Conservation (phyloP, 345 rosid genomes). For the Garcia nutans region DNA sequence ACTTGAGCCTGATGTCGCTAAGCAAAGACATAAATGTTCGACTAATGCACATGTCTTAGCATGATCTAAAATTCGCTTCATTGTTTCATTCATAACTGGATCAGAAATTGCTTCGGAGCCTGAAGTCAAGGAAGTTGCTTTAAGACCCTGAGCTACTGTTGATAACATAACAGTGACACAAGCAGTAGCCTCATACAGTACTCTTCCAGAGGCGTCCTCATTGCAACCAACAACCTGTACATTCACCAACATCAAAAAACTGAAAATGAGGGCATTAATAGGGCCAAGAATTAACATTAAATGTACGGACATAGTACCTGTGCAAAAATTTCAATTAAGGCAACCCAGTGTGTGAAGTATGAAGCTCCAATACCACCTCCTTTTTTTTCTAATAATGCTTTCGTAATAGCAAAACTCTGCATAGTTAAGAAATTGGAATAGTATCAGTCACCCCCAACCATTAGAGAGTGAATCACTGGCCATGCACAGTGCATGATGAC, state of each 20-base stretch:
- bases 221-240: constrained; percentile 58
- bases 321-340: constrained; percentile 68
- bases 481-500: not conserved
- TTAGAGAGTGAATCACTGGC: not conserved
- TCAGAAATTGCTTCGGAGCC: constrained; percentile 45
- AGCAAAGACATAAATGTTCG: constrained; percentile 73
- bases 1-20: constrained; percentile 81
- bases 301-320: constrained; percentile 51
- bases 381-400: constrained; percentile 50
- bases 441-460: not conserved
- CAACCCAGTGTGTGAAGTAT: constrained; percentile 84
- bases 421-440: constrained; percentile 12
- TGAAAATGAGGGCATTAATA: constrained; percentile 1
- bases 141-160: constrained; percentile 56
- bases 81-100: constrained; percentile 39
- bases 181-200: constrained; percentile 64
- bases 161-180: constrained; percentile 64
- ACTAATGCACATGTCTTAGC: constrained; percentile 75
- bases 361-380: constrained; percentile 48
- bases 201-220: constrained; percentile 65
- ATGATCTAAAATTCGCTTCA: constrained; percentile 66
- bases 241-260: constrained; percentile 21
- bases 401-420: constrained; percentile 76
- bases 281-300: constrained; percentile 7
- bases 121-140: constrained; percentile 38